Evolutionary conservation across 2,329 filamentous ascomycete species (phyloP), one percentile per base, ranked within the genome.

Genomic region (Magnaporthiopsis rhizophila): DNA sequence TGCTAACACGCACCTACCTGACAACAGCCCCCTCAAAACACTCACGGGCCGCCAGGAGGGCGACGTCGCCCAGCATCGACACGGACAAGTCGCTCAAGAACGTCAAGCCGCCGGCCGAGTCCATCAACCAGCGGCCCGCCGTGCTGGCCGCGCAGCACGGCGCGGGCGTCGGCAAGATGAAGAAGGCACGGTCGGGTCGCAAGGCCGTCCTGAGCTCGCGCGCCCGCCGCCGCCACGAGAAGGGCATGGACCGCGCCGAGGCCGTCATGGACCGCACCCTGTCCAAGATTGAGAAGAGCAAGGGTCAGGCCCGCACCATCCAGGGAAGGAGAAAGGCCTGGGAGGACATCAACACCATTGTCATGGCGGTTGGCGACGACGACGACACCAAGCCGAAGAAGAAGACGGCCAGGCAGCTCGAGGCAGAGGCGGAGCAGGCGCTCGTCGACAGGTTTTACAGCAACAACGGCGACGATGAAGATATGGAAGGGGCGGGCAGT

Each of bases 1-100:
- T 53, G 45, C 45, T 53, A 13, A 21, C 45, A 13, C 38, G 4
- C 4, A 53, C n/a, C 45, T 9, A 13, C 45, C 21, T 13, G n/a
- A 21, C 5, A 8, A 8, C 30, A 90, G 87, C 79, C 64, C 80
- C 81, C 56, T 90, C 89, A 5, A 75, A 86, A 65, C 89, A 88
- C 78, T 93, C 90, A 63, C 88, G 90, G 68, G 89, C 89, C 65
- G 89, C 89, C 57, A 85, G 89, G 72, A 86, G 90, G 68, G 89
- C 87, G 60, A 85, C 86, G 21, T 89, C 88, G 4, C 88, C 89
- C 32, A 81, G 86, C 70, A 87, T 91, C 75, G 78, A 90, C 76
- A 84, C 85, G 58, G 88, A 91, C 80, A 90, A 90, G 76, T 89
- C 87, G 8, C 80, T 90, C 28, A 89, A 89, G 72, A 78, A 85